phyloP scores from a whole-genome alignment of 352 stramenopile species.

The Plasmopara muralis region DNA sequence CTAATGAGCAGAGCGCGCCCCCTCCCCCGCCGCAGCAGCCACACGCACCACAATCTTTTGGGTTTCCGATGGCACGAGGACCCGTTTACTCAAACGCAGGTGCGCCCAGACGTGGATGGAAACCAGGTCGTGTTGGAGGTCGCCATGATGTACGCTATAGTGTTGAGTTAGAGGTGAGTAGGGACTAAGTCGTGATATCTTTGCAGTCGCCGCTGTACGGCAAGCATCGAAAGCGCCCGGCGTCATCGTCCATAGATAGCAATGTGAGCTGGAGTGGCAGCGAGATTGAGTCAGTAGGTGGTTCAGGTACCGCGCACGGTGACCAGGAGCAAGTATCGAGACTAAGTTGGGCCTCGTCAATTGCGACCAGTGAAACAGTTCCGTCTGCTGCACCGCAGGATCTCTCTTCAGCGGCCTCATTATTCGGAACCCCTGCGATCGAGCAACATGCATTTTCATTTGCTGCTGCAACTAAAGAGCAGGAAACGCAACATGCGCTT shows the following conservation, averaged over 20 bases:
- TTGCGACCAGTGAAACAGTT: slow-evolving; percentile 12
- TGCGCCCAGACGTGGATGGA: slow-evolving; percentile 19
- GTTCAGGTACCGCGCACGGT: slow-evolving; percentile 2
- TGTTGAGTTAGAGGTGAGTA: neutral
- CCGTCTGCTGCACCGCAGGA: slow-evolving; percentile 9
- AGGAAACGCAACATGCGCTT: slow-evolving; percentile 3
- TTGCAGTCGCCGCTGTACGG: slow-evolving; percentile 32
- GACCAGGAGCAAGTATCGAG: slow-evolving; percentile 14
- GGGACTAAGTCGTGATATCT: slow-evolving; percentile 5
- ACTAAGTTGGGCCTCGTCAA: slow-evolving; percentile 20
- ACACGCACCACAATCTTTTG: slow-evolving; percentile 12
- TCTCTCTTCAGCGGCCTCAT: slow-evolving; percentile 4
- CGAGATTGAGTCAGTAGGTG: slow-evolving; percentile 23
- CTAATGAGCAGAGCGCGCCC: slow-evolving; percentile 7
- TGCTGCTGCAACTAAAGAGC: slow-evolving; percentile 1
- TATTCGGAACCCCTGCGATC: slow-evolving; percentile 5
- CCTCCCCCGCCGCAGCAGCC: slow-evolving; percentile 14
- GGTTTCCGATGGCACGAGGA: slow-evolving; percentile 6
- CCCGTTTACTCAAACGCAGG: slow-evolving; percentile 16
- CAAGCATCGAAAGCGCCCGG: slow-evolving; percentile 32
- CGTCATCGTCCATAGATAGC: slow-evolving; percentile 31
- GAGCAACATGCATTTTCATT: neutral
- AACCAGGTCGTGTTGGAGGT: slow-evolving; percentile 19
- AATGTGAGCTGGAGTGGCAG: slow-evolving; percentile 36
- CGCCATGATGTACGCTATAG: slow-evolving; percentile 27